A percentile compares a stretch with the other conserved stretches of the same genome.
Conservation (phyloP, 2,329 filamentous ascomycete genomes). For the Dactylellina parvicollis region DNA sequence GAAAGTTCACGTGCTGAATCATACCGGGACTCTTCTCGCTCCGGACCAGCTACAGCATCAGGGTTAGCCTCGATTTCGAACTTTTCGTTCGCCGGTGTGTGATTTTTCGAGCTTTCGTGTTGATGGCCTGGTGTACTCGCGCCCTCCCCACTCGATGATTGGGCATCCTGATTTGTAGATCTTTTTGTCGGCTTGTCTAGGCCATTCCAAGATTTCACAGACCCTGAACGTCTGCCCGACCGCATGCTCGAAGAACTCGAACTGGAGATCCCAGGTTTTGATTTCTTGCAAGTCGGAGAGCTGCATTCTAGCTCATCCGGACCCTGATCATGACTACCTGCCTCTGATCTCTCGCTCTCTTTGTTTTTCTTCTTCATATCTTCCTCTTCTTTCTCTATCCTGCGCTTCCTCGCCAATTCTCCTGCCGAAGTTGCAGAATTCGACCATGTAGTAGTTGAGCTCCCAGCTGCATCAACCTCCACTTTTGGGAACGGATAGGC, state of each 20-base stretch:
- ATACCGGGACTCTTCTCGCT: background rate
- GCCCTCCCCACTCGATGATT: constrained; percentile 14
- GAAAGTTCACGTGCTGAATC: constrained; percentile 13
- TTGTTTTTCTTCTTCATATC: constrained; percentile 9
- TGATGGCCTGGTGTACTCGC: background rate
- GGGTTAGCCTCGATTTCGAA: constrained; percentile 7
- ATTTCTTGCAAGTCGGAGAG: constrained; percentile 25
- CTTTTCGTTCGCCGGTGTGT: background rate
- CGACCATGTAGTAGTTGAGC: constrained; percentile 44
- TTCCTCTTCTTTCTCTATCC: background rate
- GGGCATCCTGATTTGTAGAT: constrained; percentile 2
- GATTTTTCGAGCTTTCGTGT: constrained; percentile 13
- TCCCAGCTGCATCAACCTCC: constrained; percentile 17
- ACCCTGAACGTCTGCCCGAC: background rate
- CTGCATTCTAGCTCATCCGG: background rate
- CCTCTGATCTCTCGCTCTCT: background rate
- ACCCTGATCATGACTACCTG: background rate
- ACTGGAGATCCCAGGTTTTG: background rate
- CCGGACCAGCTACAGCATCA: background rate
- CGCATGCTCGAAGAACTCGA: constrained; percentile 7
- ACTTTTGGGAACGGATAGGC: constrained; percentile 30
- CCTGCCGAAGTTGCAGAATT: constrained; percentile 49
- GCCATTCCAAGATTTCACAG: constrained; percentile 1
- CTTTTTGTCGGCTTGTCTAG: background rate
- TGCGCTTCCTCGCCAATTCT: constrained; percentile 27